phyloP scores from a whole-genome alignment of 305 asterid species.

The Rubia occidens region DNA sequence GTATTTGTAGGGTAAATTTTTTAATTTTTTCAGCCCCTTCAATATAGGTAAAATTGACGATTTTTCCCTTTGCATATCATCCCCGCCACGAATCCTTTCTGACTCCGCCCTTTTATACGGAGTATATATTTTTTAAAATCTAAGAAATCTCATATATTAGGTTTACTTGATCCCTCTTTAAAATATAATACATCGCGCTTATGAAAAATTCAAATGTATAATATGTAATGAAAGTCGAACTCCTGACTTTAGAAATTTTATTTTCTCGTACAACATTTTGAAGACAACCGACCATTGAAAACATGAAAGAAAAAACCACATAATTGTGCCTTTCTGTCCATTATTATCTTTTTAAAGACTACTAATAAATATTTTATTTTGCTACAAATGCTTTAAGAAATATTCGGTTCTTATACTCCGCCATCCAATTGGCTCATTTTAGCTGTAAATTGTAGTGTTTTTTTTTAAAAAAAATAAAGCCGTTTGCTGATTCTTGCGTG shows the following conservation, averaged over 20 bases:
- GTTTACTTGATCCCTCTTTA: too few relatives aligned
- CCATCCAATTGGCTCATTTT: not conserved
- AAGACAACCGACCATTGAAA: not conserved
- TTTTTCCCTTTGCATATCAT: too few relatives aligned
- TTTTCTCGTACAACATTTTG: not conserved
- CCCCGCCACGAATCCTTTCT: too few relatives aligned
- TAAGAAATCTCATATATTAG: too few relatives aligned
- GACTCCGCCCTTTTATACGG: too few relatives aligned
- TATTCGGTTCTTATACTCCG: not conserved
- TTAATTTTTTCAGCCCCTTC: too few relatives aligned
- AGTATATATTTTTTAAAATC: too few relatives aligned
- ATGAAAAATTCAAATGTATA: not conserved
- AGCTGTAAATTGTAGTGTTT: not conserved
- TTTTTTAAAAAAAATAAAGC: not conserved
- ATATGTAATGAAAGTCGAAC: not conserved
- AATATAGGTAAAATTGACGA: too few relatives aligned
- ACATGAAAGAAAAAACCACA: not conserved
- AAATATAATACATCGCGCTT: too few relatives aligned
- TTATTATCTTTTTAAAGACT: not conserved
- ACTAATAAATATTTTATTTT: not conserved
- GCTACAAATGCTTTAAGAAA: not conserved
- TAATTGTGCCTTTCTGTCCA: too few relatives aligned
- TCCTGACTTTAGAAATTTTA: not conserved
- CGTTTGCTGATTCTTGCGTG: slow-evolving; percentile 7
- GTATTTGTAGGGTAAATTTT: too few relatives aligned